Conservation (phyloP, 257 asterid genomes). For the Solanum neorickii region DNA sequence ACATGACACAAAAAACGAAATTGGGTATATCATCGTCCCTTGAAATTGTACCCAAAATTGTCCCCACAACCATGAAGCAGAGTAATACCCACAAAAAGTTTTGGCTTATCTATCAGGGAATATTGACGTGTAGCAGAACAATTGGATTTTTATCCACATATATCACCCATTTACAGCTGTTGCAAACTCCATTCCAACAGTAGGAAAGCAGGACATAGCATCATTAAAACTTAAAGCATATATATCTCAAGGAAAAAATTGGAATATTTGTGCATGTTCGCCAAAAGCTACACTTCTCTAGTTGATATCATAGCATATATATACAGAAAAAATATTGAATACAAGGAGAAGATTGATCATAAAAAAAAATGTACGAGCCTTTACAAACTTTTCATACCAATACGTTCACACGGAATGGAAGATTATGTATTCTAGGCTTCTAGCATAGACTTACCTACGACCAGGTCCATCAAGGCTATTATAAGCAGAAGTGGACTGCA, state of each 20-base stretch:
- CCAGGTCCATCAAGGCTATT: conserved; percentile 96
- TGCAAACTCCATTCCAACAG: neutral
- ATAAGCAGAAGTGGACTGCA: conserved; percentile 56
- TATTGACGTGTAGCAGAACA: neutral
- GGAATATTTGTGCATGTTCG: neutral
- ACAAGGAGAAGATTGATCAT: neutral
- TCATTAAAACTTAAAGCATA: neutral
- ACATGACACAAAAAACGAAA: neutral
- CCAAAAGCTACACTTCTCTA: neutral
- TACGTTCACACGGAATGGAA: neutral
- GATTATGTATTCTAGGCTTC: neutral
- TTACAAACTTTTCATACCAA: neutral
- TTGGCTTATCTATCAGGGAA: neutral
- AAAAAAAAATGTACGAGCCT: neutral
- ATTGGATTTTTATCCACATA: neutral
- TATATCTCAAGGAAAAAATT: neutral
- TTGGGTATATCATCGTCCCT: neutral
- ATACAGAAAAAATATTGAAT: neutral
- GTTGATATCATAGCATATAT: neutral
- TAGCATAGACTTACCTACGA: conserved; percentile 42
- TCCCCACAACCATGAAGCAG: neutral
- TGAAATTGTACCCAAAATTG: neutral
- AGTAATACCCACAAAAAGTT: neutral
- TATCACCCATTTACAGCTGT: neutral
- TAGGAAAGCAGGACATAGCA: neutral